Percentiles rank a stretch among this genome's conserved stretches.
Conservation (phyloP, 2,329 filamentous ascomycete genomes). For the Septoria petroselini region DNA sequence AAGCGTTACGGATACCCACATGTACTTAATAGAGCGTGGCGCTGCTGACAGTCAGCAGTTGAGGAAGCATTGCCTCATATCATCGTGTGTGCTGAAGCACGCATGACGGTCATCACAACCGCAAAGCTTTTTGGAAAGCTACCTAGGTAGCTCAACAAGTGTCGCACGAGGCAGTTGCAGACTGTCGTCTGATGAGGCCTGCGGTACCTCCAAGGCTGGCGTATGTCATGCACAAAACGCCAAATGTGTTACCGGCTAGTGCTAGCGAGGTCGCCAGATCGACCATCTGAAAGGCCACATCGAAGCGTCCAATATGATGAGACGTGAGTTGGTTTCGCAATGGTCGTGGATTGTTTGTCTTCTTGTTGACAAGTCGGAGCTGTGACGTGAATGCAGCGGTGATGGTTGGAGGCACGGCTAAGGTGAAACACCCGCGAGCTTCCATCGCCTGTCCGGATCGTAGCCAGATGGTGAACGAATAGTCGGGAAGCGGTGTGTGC, state of each 20-base stretch:
- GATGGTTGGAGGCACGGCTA: background rate
- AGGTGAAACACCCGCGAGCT: background rate
- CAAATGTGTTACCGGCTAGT: slow-evolving; percentile 69
- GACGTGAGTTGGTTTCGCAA: too few species aligned
- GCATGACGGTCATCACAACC: slow-evolving; percentile 13
- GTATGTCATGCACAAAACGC: slow-evolving; percentile 65
- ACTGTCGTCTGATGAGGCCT: too few species aligned
- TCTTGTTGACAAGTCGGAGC: background rate
- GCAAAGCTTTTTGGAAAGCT: too few species aligned
- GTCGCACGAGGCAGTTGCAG: too few species aligned
- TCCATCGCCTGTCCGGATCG: too few species aligned
- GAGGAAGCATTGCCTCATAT: too few species aligned
- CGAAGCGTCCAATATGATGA: slow-evolving; percentile 59
- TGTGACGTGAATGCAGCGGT: background rate
- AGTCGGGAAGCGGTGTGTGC: background rate
- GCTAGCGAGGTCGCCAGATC: slow-evolving; percentile 66
- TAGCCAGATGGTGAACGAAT: too few species aligned
- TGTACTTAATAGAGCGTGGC: too few species aligned
- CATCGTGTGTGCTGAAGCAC: background rate
- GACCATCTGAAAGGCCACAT: slow-evolving; percentile 69
- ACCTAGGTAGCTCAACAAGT: too few species aligned
- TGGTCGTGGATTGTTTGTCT: too few species aligned
- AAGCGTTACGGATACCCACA: slow-evolving; percentile 20
- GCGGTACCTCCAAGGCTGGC: slow-evolving; percentile 51
- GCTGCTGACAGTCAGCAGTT: too few species aligned